Evolutionary conservation across 306 rosid species (phyloP).

Genomic region (Biancaea sappan): DNA sequence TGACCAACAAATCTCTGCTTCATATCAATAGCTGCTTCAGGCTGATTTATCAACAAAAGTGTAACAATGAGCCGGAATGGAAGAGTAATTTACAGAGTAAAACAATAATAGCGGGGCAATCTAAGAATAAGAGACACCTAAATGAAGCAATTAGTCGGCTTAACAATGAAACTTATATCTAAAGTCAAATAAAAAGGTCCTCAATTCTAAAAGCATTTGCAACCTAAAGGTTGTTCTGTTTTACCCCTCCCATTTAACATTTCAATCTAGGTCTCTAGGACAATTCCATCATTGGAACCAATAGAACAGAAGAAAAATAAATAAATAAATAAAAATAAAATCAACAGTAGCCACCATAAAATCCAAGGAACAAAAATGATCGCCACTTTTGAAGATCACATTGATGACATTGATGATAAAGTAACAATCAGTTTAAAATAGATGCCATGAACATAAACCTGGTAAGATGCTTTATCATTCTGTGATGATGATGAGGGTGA

Average conservation of each 20-base stretch:
- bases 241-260: constrained; percentile 4
- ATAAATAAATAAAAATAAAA: background rate
- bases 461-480: constrained; percentile 56
- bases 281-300: background rate
- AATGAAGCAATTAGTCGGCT: background rate
- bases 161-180: constrained; percentile 14
- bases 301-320: background rate
- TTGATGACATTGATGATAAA: background rate
- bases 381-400: background rate
- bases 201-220: background rate
- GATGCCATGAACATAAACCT: constrained; percentile 49
- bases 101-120: background rate
- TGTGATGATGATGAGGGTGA: constrained; percentile 84
- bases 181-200: background rate
- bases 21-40: constrained; percentile 87
- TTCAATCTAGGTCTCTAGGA: background rate
- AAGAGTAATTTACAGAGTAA: background rate
- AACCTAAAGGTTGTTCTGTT: background rate
- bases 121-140: background rate
- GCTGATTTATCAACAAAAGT: constrained; percentile 56
- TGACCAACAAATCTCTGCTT: constrained; percentile 92
- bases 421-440: background rate
- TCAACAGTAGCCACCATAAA: background rate
- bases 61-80: constrained; percentile 3
- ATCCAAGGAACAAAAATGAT: background rate